phyloP scores from a whole-genome alignment of 2,329 filamentous ascomycete species.

The Dothistroma septosporum region DNA sequence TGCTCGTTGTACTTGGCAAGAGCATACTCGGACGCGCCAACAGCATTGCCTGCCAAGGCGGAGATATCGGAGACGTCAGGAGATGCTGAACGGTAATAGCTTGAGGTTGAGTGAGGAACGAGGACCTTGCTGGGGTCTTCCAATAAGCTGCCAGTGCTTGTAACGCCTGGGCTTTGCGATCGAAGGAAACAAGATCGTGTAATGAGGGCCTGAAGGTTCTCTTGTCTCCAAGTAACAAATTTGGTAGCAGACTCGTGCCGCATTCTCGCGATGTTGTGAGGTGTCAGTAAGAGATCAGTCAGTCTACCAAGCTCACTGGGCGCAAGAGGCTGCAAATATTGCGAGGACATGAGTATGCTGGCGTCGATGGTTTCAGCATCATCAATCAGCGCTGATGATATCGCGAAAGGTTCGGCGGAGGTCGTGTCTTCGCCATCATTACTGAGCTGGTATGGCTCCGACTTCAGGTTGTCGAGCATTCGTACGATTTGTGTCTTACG shows the following conservation, averaged over 20 bases:
- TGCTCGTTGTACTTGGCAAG: constrained; percentile 49
- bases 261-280: constrained; percentile 73
- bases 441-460: constrained; percentile 15
- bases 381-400: constrained; percentile 68
- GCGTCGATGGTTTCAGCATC: constrained; percentile 87
- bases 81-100: constrained; percentile 35
- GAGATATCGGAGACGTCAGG: constrained; percentile 24
- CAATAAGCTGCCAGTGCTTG: constrained; percentile 26
- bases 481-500: constrained; percentile 18
- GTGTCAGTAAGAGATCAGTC: constrained; percentile 71
- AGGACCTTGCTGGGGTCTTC: constrained; percentile 32
- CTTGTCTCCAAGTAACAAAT: constrained; percentile 63
- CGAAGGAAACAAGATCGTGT: constrained; percentile 22
- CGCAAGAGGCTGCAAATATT: constrained; percentile 78
- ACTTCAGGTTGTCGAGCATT: constrained; percentile 12
- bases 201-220: constrained; percentile 27
- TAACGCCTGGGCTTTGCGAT: constrained; percentile 22
- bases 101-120: constrained; percentile 29
- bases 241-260: constrained; percentile 80
- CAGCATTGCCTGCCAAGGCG: constrained; percentile 11
- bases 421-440: neutral
- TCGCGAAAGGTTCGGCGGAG: constrained; percentile 55
- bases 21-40: constrained; percentile 42
- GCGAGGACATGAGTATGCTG: constrained; percentile 85
- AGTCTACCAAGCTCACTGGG: constrained; percentile 68